Evolutionary conservation across 495 filamentous ascomycete species (phyloP).

Genomic region (Aspergillus incahuasiensis): DNA sequence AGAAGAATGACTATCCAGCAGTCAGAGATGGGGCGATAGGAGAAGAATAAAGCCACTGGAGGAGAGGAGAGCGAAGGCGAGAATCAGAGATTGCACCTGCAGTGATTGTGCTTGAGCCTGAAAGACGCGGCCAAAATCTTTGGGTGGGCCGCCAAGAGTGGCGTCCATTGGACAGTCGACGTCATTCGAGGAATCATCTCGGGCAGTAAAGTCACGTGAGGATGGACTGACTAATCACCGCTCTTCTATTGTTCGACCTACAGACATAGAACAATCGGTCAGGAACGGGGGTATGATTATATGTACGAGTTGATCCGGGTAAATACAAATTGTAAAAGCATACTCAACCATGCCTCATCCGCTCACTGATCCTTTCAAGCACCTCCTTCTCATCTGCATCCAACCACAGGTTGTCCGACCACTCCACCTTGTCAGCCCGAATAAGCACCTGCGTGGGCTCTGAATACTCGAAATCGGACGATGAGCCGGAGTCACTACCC

Average conservation of each 20-base stretch:
- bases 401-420: constrained; percentile 35
- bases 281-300: neutral
- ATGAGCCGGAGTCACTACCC: constrained; percentile 17
- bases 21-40: neutral
- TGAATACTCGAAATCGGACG: constrained; percentile 23
- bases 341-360: constrained; percentile 18
- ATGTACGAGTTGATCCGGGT: too few species aligned
- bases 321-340: too few species aligned
- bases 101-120: constrained; percentile 6
- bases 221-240: constrained; percentile 11
- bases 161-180: constrained; percentile 31
- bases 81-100: constrained; percentile 3
- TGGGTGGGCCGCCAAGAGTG: constrained; percentile 23
- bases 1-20: neutral
- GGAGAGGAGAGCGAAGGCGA: neutral
- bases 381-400: constrained; percentile 28
- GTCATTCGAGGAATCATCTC: constrained; percentile 26
- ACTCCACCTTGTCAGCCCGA: constrained; percentile 23
- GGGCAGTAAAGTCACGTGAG: constrained; percentile 24
- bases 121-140: constrained; percentile 24
- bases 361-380: constrained; percentile 29
- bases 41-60: neutral
- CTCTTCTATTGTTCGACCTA: neutral
- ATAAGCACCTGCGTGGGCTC: constrained; percentile 31
- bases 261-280: neutral